Evolutionary conservation across 2,329 filamentous ascomycete genomes (phyloP).

Genomic region (Hymenoscyphus scutula): DNA sequence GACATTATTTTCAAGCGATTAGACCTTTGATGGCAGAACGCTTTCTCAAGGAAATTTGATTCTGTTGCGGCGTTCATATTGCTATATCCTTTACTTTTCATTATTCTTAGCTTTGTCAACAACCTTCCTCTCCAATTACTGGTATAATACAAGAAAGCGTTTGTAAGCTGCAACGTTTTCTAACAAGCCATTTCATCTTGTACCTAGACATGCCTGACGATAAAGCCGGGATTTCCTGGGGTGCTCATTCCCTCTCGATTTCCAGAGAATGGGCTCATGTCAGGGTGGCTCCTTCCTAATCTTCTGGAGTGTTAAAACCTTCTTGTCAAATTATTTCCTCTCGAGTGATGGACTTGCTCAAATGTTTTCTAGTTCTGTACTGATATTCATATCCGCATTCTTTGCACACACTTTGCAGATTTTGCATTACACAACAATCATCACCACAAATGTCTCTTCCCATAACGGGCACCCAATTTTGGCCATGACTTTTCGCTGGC

Average conservation of each 20-base stretch:
- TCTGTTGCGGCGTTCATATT: too few species aligned
- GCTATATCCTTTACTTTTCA: too few species aligned
- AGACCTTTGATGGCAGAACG: too few species aligned
- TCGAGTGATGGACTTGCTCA: not conserved
- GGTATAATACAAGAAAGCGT: too few species aligned
- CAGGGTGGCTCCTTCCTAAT: not conserved
- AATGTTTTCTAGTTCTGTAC: not conserved
- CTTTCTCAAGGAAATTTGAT: too few species aligned
- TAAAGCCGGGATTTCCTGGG: not conserved
- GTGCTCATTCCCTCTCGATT: constrained; percentile 18
- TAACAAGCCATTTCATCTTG: too few species aligned
- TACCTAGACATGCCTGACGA: too few species aligned
- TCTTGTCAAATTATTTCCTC: not conserved
- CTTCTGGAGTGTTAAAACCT: not conserved
- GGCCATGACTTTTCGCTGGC: constrained; percentile 29
- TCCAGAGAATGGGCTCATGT: not conserved
- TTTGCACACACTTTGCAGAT: constrained; percentile 14
- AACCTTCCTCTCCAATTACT: too few species aligned
- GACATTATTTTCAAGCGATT: too few species aligned
- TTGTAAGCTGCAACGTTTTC: too few species aligned
- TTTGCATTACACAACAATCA: not conserved
- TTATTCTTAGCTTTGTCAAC: too few species aligned
- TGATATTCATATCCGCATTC: constrained; percentile 8
- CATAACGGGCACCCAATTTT: not conserved
- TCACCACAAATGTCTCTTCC: constrained; percentile 11